Base-by-base conservation (phyloP, 345 rosid species). In the Arabis hirsuta region DNA sequence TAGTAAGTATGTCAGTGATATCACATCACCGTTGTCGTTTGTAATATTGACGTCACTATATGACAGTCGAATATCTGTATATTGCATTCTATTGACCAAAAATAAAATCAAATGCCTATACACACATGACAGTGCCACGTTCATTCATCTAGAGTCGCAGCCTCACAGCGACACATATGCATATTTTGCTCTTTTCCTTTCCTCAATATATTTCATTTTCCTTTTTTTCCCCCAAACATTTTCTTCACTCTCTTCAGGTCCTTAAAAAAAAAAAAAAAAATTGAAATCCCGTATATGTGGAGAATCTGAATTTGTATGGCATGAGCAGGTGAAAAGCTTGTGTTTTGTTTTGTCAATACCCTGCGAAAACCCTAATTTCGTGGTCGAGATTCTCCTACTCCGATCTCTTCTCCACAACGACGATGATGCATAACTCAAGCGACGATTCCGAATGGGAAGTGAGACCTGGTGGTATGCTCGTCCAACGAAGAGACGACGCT, bases 381-480 rank as follows among this genome's bases (percentile, higher is more conserved):
- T 39, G 12, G 8, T 55, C 43, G 19, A 24, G 6, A 20, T 39
- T 54, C 46, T 12, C 11, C 55, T 20, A 26, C 20, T 65, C 45
- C 20, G 41, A 59, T 69, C 54, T 71, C 39, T 52, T 32, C 1
- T 26, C 24, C 24, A 22, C 20, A 26, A 14, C 6, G 38, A 77
- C 54, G 24, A 55, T 58, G 74, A 78, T 78, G 78, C 60, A 67
- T 24, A 68, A 50, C 29, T 39, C 66, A 3, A 73, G 24, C 32
- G 84, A 82, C 39, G 81, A 71, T 39, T 41, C 67, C 12, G 83
- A 80, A 1, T 73, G 83, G 79, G 90, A 83, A 69, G 69, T 73
- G 78, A 77, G 84, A 76, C 84, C 87, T 4, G 76, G 79, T 31
- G 96, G 87, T 48, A 83, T 81, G 85, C 83, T 78, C 1, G 86